Base-by-base conservation (phyloP, 768 basidiomycete species). In the Lenzites betulinus region DNA sequence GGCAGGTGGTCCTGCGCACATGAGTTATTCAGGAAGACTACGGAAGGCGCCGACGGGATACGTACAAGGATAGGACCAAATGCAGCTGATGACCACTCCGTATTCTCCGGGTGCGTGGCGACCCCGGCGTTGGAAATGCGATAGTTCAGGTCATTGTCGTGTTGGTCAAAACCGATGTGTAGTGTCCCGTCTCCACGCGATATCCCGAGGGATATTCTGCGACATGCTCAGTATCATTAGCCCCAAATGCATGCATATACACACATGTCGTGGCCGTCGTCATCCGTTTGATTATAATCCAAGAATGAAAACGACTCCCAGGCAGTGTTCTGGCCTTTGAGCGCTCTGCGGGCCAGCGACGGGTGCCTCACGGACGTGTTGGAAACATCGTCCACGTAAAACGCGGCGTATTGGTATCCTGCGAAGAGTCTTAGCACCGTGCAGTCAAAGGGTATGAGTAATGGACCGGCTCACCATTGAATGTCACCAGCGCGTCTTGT, bases 381-480 rank as follows among this genome's bases (percentile, higher is more conserved):
- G 0, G 58, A 20, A 7, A 67, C 46, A 50, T 68, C 68, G 0
- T 65, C 56, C 11, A 68, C 62, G 64, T 71, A 77, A 36, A 69
- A 70, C 2, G 70, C 75, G n/a, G 73, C 74, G 42, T 76, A 75
- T 57, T 77, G 75, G 48, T 69, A 74, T 1, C 74, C 72, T 74
- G 28, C 7, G 20, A 9, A 8, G 1, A 20, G 15, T 18, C 7
- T 35, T 18, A 22, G 26, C 15, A 4, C 20, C 11, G 35, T 15
- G 16, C 22, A 46, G 7, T 23, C 20, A 46, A 46, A 25, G 2
- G 35, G 2, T n/a, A 22, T 7, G 22, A 22, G 3, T 4, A 22
- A 33, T 33, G 6, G 30, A 33, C 4, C 6, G 4, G 44, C 69
- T 44, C 30, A 69, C 73, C 73, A n/a, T 73, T 70, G 64, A 74